A percentile compares a stretch with the other conserved stretches of the same genome.
These are phyloP conservation scores for Mimosa bimucronata DNA, from an alignment of 306 rosid species.

Conservation along the genomic window DNA sequence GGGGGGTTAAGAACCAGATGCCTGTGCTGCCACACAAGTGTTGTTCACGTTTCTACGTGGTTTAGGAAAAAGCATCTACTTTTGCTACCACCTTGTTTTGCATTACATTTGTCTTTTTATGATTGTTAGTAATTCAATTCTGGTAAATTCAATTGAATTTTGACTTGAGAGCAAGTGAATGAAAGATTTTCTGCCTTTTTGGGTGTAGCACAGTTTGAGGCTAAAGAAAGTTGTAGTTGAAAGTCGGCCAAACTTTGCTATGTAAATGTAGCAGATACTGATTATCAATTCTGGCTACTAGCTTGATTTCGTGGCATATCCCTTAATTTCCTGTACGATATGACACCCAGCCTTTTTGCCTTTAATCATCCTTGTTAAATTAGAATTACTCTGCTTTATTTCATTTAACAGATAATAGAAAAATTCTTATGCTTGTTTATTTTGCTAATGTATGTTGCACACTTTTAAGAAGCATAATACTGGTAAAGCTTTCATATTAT, in stretches of 20 bases:
- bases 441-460: neutral
- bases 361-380: neutral
- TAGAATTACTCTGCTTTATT: neutral
- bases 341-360: slow-evolving; percentile 4
- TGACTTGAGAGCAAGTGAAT: slow-evolving; percentile 1
- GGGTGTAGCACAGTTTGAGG: neutral
- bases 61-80: neutral
- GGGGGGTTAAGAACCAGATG: neutral
- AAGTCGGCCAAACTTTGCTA: neutral
- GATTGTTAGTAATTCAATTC: neutral
- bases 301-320: slow-evolving; percentile 16
- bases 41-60: neutral
- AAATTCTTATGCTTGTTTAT: neutral
- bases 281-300: slow-evolving; percentile 5
- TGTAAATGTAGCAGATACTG: neutral
- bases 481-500: neutral
- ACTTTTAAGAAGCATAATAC: neutral
- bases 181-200: neutral
- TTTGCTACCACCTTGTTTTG: neutral
- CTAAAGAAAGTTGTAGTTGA: neutral
- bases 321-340: slow-evolving; percentile 11
- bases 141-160: neutral
- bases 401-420: neutral
- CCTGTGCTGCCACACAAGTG: neutral
- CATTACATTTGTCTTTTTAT: neutral